Conservation (phyloP, 73 alveolate genomes). For the Paramecium sexaurelia region DNA sequence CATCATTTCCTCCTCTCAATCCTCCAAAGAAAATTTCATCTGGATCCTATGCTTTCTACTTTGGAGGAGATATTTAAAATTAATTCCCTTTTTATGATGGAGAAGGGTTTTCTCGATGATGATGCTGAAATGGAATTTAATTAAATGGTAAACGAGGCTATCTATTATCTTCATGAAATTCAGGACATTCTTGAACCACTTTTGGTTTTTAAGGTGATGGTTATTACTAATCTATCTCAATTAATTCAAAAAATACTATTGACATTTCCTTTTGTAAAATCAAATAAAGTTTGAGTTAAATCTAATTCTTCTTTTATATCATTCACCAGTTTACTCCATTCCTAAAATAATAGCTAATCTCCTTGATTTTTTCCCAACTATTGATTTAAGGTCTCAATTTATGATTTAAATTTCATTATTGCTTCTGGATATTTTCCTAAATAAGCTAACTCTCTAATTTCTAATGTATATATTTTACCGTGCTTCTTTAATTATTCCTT, state of each 20-base stretch:
- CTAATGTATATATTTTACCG: not conserved
- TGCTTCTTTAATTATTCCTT: not conserved
- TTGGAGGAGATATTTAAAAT: conserved; percentile 48
- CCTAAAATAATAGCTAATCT: not conserved
- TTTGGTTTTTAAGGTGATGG: conserved; percentile 37
- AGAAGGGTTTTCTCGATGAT: not conserved
- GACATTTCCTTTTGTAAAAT: conserved; percentile 32
- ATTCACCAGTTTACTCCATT: conserved; percentile 49
- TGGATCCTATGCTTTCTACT: conserved; percentile 18
- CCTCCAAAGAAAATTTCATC: conserved; percentile 37
- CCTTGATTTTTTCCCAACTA: not conserved
- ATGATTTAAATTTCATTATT: conserved; percentile 30
- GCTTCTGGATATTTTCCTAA: conserved; percentile 64
- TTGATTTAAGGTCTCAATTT: not conserved
- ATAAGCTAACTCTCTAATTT: conserved; percentile 54
- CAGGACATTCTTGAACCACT: conserved; percentile 7
- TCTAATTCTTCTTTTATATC: conserved; percentile 63
- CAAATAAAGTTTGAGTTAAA: conserved; percentile 9
- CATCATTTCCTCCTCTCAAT: conserved; percentile 18
- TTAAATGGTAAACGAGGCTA: conserved; percentile 5
- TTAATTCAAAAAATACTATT: not conserved
- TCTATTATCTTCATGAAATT: not conserved
- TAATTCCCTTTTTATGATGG: conserved; percentile 10
- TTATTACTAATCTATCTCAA: not conserved
- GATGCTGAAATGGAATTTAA: conserved; percentile 27